Percentiles rank a stretch among this genome's conserved stretches.
Evolutionary conservation across 208 protist species (phyloP).

Genomic region (Herpetomonas tarakana): DNA sequence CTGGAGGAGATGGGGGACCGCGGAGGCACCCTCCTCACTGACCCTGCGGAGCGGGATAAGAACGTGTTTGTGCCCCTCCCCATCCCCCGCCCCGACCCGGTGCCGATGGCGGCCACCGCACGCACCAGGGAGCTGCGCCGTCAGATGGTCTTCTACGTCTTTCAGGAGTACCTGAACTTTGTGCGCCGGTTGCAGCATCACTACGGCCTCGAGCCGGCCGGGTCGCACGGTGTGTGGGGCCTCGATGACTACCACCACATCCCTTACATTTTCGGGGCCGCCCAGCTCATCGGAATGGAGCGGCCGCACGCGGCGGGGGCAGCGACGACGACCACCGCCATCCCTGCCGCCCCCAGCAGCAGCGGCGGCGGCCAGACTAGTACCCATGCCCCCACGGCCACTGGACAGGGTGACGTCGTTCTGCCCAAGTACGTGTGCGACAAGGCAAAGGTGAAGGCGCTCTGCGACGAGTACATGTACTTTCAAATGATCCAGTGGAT

Average conservation of each 20-base stretch:
- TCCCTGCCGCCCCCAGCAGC: conserved; percentile 2
- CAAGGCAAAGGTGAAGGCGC: conserved; percentile 19
- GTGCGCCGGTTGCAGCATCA: conserved; percentile 84
- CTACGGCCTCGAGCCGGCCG: conserved; percentile 96
- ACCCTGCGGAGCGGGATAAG: conserved; percentile 12
- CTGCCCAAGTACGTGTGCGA: conserved; percentile 72
- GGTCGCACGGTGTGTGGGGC: conserved; percentile 98
- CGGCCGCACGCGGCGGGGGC: conserved; percentile 15
- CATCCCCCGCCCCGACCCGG: conserved; percentile 24
- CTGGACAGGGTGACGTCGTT: conserved; percentile 69
- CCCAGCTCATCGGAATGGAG: conserved; percentile 92
- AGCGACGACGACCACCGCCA: neutral
- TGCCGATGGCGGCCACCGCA: conserved; percentile 20
- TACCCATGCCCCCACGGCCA: neutral
- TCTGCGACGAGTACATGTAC: conserved; percentile 59
- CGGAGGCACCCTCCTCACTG: conserved; percentile 32
- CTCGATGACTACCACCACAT: conserved; percentile 99
- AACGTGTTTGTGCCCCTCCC: conserved; percentile 26
- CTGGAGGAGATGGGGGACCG: conserved; percentile 70
- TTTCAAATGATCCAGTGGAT: conserved; percentile 83
- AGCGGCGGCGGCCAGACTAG: neutral
- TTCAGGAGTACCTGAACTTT: conserved; percentile 92
- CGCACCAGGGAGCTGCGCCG: conserved; percentile 42
- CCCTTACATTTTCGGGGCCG: conserved; percentile 96
- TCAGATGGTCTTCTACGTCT: conserved; percentile 86